Evolutionary conservation across 2,329 filamentous ascomycete species (phyloP).

Genomic region (Penicillium sp.): DNA sequence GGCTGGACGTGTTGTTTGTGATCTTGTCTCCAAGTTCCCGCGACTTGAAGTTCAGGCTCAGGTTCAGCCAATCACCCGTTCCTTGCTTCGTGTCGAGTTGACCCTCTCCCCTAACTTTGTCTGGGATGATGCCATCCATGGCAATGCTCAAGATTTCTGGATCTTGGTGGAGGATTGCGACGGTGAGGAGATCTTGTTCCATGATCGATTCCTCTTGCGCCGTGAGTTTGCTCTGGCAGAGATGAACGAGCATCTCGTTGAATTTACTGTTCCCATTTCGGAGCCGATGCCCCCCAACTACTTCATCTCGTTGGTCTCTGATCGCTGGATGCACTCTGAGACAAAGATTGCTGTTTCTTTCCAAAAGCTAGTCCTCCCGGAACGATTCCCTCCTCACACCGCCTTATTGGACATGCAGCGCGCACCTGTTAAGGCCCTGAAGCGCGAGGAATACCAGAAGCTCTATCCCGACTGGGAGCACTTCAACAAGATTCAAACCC

Average conservation of each 20-base stretch:
- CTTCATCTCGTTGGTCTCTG: constrained; percentile 91
- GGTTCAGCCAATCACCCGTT: constrained; percentile 91
- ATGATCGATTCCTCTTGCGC: constrained; percentile 89
- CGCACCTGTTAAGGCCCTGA: constrained; percentile 83
- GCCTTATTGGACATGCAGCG: constrained; percentile 89
- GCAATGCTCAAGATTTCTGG: constrained; percentile 90
- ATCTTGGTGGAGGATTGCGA: constrained; percentile 97
- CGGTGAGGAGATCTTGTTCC: constrained; percentile 91
- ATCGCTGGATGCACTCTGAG: constrained; percentile 98
- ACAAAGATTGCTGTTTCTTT: constrained; percentile 92
- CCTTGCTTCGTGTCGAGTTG: constrained; percentile 85
- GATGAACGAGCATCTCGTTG: constrained; percentile 88
- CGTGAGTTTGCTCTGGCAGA: constrained; percentile 85
- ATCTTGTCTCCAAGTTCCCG: constrained; percentile 87
- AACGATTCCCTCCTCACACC: constrained; percentile 94
- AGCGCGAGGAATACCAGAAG: constrained; percentile 76
- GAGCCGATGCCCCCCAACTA: constrained; percentile 99
- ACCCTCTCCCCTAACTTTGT: constrained; percentile 92
- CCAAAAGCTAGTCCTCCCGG: constrained; percentile 89
- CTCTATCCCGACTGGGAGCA: constrained; percentile 81
- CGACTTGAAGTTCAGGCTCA: constrained; percentile 89
- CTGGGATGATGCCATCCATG: constrained; percentile 90
- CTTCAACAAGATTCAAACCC: constrained; percentile 98
- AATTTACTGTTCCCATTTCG: constrained; percentile 94
- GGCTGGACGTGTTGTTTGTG: constrained; percentile 81